Evolutionary conservation across 1,284 basidiomycete genomes (phyloP).

Genomic region (Moesziomyces globuligerus): DNA sequence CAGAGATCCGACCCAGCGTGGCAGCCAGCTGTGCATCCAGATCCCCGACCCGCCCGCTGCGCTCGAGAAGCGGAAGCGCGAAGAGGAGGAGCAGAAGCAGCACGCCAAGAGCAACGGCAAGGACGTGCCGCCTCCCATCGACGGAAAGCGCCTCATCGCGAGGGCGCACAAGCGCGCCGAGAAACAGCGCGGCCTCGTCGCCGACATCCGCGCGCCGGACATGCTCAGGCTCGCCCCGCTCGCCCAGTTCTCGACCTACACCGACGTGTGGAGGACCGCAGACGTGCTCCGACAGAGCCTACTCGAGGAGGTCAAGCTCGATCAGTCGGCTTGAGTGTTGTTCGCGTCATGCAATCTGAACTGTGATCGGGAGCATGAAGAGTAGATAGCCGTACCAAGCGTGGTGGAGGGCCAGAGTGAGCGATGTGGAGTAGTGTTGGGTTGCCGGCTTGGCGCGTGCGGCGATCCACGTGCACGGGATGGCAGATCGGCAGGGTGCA

Average conservation of each 20-base stretch:
- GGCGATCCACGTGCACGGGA: no score
- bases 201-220: conserved; percentile 61
- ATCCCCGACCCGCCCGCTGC: conserved; percentile 36
- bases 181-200: conserved; percentile 53
- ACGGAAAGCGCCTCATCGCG: conserved; percentile 45
- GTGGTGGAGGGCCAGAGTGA: no score
- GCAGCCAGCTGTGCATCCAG: conserved; percentile 59
- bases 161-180: conserved; percentile 53
- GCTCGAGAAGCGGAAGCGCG: not conserved
- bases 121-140: conserved; percentile 54
- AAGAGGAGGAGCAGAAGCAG: conserved; percentile 3
- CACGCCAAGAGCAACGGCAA: conserved; percentile 13
- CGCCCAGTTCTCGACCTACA: conserved; percentile 58
- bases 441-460: no score
- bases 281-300: conserved; percentile 46
- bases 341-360: no score
- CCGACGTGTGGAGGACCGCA: conserved; percentile 59
- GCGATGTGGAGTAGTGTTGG: no score
- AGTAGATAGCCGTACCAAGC: no score
- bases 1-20: conserved; percentile 50
- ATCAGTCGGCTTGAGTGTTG: no score
- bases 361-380: no score
- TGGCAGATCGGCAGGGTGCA: no score
- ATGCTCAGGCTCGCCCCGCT: conserved; percentile 63
- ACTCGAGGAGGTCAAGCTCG: conserved; percentile 30